Percentiles rank a stretch among this genome's conserved stretches.
phyloP scores from a whole-genome alignment of 352 stramenopile species.

The Pythium grandisporangium region DNA sequence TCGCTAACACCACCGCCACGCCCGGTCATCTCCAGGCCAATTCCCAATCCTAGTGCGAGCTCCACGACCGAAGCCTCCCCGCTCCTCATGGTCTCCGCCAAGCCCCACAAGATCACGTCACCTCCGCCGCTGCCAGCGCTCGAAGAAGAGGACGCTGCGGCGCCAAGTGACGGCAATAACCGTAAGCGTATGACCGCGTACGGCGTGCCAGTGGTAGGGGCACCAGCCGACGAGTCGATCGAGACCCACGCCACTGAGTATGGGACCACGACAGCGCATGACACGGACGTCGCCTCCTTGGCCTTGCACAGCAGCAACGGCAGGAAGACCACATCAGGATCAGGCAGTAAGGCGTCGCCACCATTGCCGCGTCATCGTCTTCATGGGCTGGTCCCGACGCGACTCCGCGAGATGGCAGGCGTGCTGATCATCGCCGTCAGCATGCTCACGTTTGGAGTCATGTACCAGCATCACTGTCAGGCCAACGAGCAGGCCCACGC shows the following conservation, averaged over 20 bases:
- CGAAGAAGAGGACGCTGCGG: neutral
- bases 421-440: neutral
- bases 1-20: neutral
- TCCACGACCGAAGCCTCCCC: no score
- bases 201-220: no score
- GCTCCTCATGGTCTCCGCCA: neutral
- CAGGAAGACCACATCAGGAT: neutral
- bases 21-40: neutral
- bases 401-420: neutral
- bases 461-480: neutral
- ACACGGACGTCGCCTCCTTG: neutral
- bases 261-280: neutral
- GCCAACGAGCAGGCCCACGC: neutral
- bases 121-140: neutral
- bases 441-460: neutral
- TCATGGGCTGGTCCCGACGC: neutral
- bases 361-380: neutral
- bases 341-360: neutral
- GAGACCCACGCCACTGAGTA: no score
- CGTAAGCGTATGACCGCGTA: neutral
- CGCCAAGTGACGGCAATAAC: no score
- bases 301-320: neutral
- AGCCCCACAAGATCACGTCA: neutral
- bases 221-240: neutral
- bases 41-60: no score